Percentiles rank a stretch among this genome's conserved stretches.
Evolutionary conservation across 805 yeast species (phyloP).

Genomic region (Wickerhamiella vanderwaltii): DNA sequence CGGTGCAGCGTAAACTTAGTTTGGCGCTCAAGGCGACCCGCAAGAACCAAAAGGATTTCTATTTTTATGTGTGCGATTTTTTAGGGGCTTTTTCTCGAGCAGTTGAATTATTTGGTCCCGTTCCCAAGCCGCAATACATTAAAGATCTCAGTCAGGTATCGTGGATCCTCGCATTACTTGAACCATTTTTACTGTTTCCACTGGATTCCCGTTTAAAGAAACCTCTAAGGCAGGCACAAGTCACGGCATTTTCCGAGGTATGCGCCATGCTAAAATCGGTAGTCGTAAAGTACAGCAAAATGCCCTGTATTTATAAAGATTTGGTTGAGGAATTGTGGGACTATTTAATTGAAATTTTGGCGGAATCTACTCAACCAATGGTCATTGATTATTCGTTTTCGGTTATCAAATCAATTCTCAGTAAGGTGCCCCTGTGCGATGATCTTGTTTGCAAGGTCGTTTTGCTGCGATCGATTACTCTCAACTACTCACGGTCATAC

Average conservation of each 20-base stretch:
- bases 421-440: constrained; percentile 11
- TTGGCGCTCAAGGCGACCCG: constrained; percentile 6
- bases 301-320: constrained; percentile 9
- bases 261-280: constrained; percentile 3
- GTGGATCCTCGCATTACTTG: constrained; percentile 3
- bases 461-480: constrained; percentile 13
- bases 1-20: constrained; percentile 6
- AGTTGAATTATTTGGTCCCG: constrained; percentile 4
- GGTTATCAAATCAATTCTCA: constrained; percentile 13
- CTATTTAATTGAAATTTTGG: constrained; percentile 17
- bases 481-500: constrained; percentile 9
- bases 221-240: constrained; percentile 3
- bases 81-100: neutral
- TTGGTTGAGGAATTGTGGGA: constrained; percentile 18
- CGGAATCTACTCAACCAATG: constrained; percentile 4
- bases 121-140: constrained; percentile 7
- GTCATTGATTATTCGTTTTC: constrained; percentile 14
- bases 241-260: constrained; percentile 1
- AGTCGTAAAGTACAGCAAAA: constrained; percentile 1
- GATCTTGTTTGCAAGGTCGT: constrained; percentile 17
- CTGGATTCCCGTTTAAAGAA: neutral
- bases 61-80: constrained; percentile 7
- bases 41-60: constrained; percentile 1
- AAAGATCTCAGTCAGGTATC: neutral
- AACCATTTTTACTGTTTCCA: constrained; percentile 3